Evolutionary conservation across 345 rosid species (phyloP).

Genomic region (Durio zibethinus): DNA sequence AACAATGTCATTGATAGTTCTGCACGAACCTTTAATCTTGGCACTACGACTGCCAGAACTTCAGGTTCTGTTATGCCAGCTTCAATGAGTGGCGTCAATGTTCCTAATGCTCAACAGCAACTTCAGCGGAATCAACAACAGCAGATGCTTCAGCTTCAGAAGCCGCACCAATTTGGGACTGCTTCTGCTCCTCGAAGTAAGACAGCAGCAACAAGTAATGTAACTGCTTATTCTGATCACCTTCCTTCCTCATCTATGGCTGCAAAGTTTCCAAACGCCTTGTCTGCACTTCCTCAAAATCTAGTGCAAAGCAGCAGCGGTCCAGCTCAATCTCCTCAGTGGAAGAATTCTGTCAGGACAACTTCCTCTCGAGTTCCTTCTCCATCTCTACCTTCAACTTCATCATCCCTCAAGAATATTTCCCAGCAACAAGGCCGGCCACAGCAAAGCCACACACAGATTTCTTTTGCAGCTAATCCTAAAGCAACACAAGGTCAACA

Average conservation of each 20-base stretch:
- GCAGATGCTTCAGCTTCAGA: conserved; percentile 66
- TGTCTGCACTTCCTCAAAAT: conserved; percentile 62
- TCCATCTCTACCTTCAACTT: conserved; percentile 43
- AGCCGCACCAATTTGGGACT: conserved; percentile 57
- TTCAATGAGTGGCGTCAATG: conserved; percentile 25
- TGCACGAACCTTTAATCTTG: conserved; percentile 53
- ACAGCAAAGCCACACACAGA: conserved; percentile 62
- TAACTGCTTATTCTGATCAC: conserved; percentile 65
- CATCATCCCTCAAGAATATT: conserved; percentile 54
- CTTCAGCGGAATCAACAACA: conserved; percentile 51
- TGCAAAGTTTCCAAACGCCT: conserved; percentile 54
- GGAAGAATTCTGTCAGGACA: conserved; percentile 75
- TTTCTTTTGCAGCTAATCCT: conserved; percentile 73
- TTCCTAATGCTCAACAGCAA: conserved; percentile 47
- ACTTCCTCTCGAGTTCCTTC: conserved; percentile 54
- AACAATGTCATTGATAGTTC: conserved; percentile 77
- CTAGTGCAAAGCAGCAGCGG: conserved; percentile 61
- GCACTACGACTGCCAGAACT: conserved; percentile 46
- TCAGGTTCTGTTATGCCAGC: conserved; percentile 47
- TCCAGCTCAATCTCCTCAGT: conserved; percentile 71
- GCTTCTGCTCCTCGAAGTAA: conserved; percentile 62
- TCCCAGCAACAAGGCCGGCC: conserved; percentile 65
- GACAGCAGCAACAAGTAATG: conserved; percentile 55
- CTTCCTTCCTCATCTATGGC: conserved; percentile 47
- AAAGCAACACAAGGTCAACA: conserved; percentile 62